Evolutionary conservation across 2,329 filamentous ascomycete genomes (phyloP).

Genomic region (Verticillium isaacii): DNA sequence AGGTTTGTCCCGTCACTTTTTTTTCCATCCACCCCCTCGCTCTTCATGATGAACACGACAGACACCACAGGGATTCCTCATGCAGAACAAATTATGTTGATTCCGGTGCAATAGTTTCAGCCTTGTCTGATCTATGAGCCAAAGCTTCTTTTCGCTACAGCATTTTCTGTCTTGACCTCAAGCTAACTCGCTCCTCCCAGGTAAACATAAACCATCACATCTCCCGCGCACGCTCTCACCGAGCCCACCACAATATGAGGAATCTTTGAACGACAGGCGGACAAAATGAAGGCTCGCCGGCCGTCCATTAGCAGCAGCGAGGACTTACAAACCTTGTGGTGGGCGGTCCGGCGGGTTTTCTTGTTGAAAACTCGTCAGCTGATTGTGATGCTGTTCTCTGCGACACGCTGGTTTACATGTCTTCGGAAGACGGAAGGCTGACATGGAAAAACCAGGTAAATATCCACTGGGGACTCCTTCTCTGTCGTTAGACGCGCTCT

Average conservation of each 20-base stretch:
- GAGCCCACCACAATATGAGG: slow-evolving; percentile 43
- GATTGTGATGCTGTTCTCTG: slow-evolving; percentile 33
- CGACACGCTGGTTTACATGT: not conserved
- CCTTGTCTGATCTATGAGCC: slow-evolving; percentile 56
- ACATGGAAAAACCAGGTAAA: slow-evolving; percentile 20
- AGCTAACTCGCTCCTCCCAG: slow-evolving; percentile 36
- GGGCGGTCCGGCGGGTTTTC: slow-evolving; percentile 43
- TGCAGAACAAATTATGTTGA: slow-evolving; percentile 63
- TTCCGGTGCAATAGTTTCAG: slow-evolving; percentile 59
- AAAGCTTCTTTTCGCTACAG: slow-evolving; percentile 15
- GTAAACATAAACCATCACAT: slow-evolving; percentile 24
- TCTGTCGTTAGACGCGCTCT: not conserved
- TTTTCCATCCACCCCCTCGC: slow-evolving; percentile 1
- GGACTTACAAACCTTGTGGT: slow-evolving; percentile 60
- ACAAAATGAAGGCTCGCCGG: slow-evolving; percentile 54
- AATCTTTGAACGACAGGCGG: slow-evolving; percentile 66
- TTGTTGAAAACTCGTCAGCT: slow-evolving; percentile 66
- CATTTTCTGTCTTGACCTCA: slow-evolving; percentile 7
- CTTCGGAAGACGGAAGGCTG: not conserved
- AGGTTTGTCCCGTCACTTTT: slow-evolving; percentile 35
- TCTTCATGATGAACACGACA: not conserved
- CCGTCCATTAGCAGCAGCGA: slow-evolving; percentile 46
- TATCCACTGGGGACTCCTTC: slow-evolving; percentile 4
- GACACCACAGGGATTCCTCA: slow-evolving; percentile 64
- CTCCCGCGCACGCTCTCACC: slow-evolving; percentile 11